A percentile compares a stretch with the other conserved stretches of the same genome.
Evolutionary conservation across 192 early-diverging fungal species (phyloP).

Genomic region (Coemansia sp.): DNA sequence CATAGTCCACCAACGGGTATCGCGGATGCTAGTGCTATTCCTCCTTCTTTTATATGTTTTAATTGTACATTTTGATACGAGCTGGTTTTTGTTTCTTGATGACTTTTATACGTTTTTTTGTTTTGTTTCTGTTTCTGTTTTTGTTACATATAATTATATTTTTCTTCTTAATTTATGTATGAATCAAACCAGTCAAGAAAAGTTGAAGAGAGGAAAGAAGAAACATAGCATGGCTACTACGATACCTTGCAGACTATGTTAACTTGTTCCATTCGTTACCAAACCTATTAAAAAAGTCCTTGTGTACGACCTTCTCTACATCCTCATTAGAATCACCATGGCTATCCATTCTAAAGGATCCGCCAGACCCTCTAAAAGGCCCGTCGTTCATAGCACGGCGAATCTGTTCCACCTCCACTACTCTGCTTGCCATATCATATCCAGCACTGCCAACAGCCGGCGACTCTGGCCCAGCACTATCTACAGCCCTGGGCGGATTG

Average conservation of each 20-base stretch:
- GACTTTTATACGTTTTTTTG: too few relatives aligned
- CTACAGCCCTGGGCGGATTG: slow-evolving; percentile 2
- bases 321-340: not conserved
- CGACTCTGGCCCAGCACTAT: slow-evolving; percentile 44
- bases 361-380: not conserved
- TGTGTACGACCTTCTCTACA: slow-evolving; percentile 16
- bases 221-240: too few relatives aligned
- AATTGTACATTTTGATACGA: too few relatives aligned
- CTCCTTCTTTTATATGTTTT: too few relatives aligned
- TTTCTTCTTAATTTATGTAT: not conserved
- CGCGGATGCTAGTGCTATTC: too few relatives aligned
- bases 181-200: not conserved
- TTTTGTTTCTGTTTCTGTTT: too few relatives aligned
- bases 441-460: not conserved
- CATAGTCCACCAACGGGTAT: too few relatives aligned
- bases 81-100: too few relatives aligned
- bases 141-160: not conserved
- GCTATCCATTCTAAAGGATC: not conserved
- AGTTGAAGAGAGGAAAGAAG: not conserved
- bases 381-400: too few relatives aligned
- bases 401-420: too few relatives aligned
- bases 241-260: too few relatives aligned
- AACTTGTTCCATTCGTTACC: slow-evolving; percentile 23
- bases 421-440: too few relatives aligned
- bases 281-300: slow-evolving; percentile 32